Conservation (phyloP, 2,329 filamentous ascomycete genomes). For the Fusarium ramigenum region DNA sequence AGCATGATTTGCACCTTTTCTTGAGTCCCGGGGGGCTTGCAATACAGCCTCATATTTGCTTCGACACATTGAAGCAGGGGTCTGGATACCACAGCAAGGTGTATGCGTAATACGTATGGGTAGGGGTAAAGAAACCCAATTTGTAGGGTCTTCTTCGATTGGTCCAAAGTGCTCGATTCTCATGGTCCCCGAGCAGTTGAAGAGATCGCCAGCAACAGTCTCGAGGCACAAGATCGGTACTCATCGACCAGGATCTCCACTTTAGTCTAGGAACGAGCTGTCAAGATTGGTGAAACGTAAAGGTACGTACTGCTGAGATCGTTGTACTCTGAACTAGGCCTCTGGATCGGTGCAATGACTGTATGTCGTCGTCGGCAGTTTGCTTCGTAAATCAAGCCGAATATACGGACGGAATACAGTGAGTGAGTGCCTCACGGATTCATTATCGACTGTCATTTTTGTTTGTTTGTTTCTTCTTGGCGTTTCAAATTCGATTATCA, state of each 20-base stretch:
- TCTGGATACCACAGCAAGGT: background rate
- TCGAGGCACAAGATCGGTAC: conserved; percentile 35
- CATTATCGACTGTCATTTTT: background rate
- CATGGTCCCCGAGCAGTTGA: conserved; percentile 21
- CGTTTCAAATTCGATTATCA: background rate
- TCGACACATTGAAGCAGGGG: background rate
- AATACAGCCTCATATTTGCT: conserved; percentile 1
- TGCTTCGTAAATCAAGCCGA: background rate
- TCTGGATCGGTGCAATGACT: conserved; percentile 25
- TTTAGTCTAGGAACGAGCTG: background rate
- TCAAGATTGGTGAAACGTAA: conserved; percentile 12
- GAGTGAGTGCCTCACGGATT: background rate
- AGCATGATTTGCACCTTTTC: background rate
- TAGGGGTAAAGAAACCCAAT: background rate
- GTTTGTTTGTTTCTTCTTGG: conserved; percentile 1
- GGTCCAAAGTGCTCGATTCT: conserved; percentile 20
- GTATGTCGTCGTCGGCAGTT: conserved; percentile 8
- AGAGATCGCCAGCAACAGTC: conserved; percentile 35
- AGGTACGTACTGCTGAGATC: conserved; percentile 11
- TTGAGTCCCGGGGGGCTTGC: background rate
- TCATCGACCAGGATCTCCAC: conserved; percentile 23
- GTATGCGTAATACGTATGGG: conserved; percentile 8
- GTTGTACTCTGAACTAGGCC: background rate
- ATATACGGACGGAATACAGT: background rate
- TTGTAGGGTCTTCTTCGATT: conserved; percentile 2